Percentiles rank a stretch among this genome's conserved stretches.
phyloP scores from a whole-genome alignment of 257 asterid species.

The Capsicum pubescens region DNA sequence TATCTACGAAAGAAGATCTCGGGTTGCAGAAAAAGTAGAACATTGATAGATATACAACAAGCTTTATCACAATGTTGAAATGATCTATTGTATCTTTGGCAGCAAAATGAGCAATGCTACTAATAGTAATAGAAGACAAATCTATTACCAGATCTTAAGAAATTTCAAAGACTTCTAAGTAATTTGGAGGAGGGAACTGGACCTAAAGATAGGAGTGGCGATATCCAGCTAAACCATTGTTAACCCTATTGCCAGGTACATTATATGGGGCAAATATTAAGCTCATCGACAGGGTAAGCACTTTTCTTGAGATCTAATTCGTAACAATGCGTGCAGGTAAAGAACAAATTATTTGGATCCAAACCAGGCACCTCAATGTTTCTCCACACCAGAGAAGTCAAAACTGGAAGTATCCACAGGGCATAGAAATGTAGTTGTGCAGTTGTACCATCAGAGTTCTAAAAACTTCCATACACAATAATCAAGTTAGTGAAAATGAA shows the following conservation, averaged over 20 bases:
- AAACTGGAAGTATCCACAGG: background rate
- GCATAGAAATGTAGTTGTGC: conserved; percentile 13
- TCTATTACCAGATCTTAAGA: background rate
- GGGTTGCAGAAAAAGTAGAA: conserved; percentile 95
- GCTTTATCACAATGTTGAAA: conserved; percentile 81
- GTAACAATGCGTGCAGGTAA: background rate
- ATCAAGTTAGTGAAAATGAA: background rate
- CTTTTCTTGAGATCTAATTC: background rate
- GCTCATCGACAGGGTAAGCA: background rate
- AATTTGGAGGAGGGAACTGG: background rate
- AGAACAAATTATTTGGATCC: background rate
- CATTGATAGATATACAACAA: conserved; percentile 89
- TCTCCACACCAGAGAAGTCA: background rate
- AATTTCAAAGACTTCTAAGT: background rate
- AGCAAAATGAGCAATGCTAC: conserved; percentile 88
- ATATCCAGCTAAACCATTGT: background rate
- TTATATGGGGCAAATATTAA: background rate
- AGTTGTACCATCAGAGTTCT: background rate
- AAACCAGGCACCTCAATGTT: background rate
- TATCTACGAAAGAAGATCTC: conserved; percentile 69
- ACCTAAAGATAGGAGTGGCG: conserved; percentile 7
- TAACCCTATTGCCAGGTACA: background rate
- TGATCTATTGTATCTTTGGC: conserved; percentile 91
- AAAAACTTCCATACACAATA: background rate
- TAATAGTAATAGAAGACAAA: conserved; percentile 36